Conservation (phyloP, 2,329 filamentous ascomycete species). For the Trichoderma koningii region DNA sequence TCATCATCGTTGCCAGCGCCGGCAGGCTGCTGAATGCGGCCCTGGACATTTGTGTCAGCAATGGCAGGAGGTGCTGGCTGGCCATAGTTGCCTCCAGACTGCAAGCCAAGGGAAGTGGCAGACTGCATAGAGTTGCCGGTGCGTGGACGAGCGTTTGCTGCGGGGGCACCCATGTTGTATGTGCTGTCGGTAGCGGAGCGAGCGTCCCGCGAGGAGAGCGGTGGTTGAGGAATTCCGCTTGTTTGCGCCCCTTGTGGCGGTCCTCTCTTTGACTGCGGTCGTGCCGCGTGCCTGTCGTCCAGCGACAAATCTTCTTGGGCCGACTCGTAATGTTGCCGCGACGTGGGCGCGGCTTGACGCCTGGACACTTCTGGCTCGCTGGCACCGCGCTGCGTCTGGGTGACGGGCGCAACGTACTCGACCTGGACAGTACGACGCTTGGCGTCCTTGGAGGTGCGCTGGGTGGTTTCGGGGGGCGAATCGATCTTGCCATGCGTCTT, state of each 20-base stretch:
- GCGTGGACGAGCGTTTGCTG: slow-evolving; percentile 62
- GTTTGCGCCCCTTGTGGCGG: slow-evolving; percentile 48
- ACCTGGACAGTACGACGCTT: slow-evolving; percentile 96
- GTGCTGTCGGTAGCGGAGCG: slow-evolving; percentile 46
- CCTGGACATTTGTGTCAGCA: slow-evolving; percentile 84
- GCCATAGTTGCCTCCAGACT: slow-evolving; percentile 71
- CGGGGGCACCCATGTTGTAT: slow-evolving; percentile 48
- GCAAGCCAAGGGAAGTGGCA: slow-evolving; percentile 63
- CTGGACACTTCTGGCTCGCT: slow-evolving; percentile 35
- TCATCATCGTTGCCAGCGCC: slow-evolving; percentile 61
- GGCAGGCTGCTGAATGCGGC: slow-evolving; percentile 79
- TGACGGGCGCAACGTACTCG: slow-evolving; percentile 92
- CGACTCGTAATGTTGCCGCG: slow-evolving; percentile 48
- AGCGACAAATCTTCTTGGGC: slow-evolving; percentile 39
- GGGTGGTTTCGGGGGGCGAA: slow-evolving; percentile 57
- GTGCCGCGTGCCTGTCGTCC: slow-evolving; percentile 58
- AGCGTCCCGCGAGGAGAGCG: slow-evolving; percentile 36
- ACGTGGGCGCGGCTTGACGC: slow-evolving; percentile 35
- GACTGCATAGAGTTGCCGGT: slow-evolving; percentile 82
- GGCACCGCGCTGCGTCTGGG: slow-evolving; percentile 74
- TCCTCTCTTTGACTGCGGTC: slow-evolving; percentile 46
- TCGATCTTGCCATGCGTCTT: slow-evolving; percentile 77
- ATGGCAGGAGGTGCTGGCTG: slow-evolving; percentile 86
- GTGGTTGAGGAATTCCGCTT: slow-evolving; percentile 28
- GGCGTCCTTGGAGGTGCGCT: slow-evolving; percentile 74